These are phyloP conservation scores for Sugiyamaella sp. DNA, from an alignment of 1,139 yeast species.

Conservation along the genomic window DNA sequence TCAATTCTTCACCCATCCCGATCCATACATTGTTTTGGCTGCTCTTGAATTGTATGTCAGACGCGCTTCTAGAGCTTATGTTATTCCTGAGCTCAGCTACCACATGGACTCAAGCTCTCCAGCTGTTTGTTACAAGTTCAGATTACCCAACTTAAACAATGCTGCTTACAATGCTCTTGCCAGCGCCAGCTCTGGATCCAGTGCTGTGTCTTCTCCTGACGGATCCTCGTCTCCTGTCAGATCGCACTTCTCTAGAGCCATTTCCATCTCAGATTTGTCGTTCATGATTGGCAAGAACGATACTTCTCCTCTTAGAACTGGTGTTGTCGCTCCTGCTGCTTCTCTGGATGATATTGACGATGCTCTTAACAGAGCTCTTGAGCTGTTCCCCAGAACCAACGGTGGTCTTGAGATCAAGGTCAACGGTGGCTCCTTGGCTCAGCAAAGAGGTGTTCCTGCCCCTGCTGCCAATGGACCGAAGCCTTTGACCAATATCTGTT, in stretches of 20 bases:
- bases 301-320: constrained; percentile 72
- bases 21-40: constrained; percentile 89
- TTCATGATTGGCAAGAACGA: constrained; percentile 71
- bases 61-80: constrained; percentile 96
- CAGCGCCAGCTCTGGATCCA: constrained; percentile 23
- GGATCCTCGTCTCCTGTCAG: constrained; percentile 39
- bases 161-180: constrained; percentile 52
- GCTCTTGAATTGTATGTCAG: constrained; percentile 96
- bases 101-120: constrained; percentile 59
- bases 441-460: constrained; percentile 41
- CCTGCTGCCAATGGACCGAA: constrained; percentile 38
- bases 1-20: constrained; percentile 82
- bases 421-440: constrained; percentile 37
- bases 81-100: constrained; percentile 74
- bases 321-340: constrained; percentile 80
- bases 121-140: constrained; percentile 86
- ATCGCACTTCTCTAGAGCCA: constrained; percentile 62
- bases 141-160: constrained; percentile 69
- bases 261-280: constrained; percentile 89
- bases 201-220: constrained; percentile 28
- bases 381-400: constrained; percentile 56
- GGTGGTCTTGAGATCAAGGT: constrained; percentile 39
- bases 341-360: constrained; percentile 92
- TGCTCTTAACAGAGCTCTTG: constrained; percentile 73
- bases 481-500: constrained; percentile 73